A percentile compares a stretch with the other conserved stretches of the same genome.
Evolutionary conservation across 2,329 filamentous ascomycete species (phyloP).

Genomic region (Venturia aucupariae): DNA sequence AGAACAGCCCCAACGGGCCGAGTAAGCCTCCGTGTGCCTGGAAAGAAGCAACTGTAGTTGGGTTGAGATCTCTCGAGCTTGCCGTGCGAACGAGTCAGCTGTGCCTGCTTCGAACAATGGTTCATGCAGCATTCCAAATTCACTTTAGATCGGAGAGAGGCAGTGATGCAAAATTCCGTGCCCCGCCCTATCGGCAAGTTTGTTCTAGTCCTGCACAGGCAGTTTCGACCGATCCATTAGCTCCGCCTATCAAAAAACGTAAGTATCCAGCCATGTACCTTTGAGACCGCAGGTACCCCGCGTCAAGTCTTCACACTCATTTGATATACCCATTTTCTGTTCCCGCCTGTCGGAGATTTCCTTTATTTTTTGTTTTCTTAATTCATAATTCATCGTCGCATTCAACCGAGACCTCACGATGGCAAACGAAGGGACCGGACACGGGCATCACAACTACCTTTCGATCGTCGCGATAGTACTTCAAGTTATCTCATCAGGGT

Average conservation of each 20-base stretch:
- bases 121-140: background rate
- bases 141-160: background rate
- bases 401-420: background rate
- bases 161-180: background rate
- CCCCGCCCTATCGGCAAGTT: background rate
- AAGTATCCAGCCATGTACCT: constrained; percentile 1
- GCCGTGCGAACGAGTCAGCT: background rate
- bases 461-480: constrained; percentile 3
- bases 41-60: background rate
- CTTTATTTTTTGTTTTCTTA: background rate
- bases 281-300: background rate
- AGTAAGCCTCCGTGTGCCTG: background rate
- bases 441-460: background rate
- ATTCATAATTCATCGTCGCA: background rate
- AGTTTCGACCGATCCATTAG: constrained; percentile 7
- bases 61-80: background rate
- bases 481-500: background rate
- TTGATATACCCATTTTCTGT: background rate
- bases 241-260: background rate
- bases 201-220: constrained; percentile 1
- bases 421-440: background rate
- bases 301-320: background rate
- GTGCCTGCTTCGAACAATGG: background rate
- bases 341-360: background rate
- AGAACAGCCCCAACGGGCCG: background rate